Percentiles rank a stretch among this genome's conserved stretches.
Evolutionary conservation across 495 filamentous ascomycete genomes (phyloP).

Genomic region (Xylaria nigripes): DNA sequence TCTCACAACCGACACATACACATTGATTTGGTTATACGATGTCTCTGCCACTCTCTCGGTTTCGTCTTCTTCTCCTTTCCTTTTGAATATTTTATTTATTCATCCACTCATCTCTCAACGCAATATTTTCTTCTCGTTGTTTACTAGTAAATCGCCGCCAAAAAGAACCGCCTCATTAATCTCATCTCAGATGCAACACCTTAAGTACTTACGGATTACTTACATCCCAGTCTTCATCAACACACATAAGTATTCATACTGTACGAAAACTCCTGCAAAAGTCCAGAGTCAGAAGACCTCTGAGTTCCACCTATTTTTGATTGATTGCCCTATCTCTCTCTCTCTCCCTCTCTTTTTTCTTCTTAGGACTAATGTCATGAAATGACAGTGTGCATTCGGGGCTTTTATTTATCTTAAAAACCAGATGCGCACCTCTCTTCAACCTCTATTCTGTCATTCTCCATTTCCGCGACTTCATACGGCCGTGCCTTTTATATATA

Average conservation of each 20-base stretch:
- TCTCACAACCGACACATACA: no score
- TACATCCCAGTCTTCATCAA: background rate
- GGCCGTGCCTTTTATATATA: background rate
- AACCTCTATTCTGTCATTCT: background rate
- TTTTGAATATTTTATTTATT: no score
- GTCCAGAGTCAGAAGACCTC: no score
- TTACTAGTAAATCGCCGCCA: background rate
- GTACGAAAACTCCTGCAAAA: no score
- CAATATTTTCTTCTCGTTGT: background rate
- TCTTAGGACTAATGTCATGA: background rate
- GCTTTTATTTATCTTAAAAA: background rate
- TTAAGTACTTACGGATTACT: no score
- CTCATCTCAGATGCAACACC: background rate
- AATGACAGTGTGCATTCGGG: background rate
- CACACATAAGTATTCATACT: background rate
- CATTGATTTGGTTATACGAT: no score
- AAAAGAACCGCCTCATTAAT: conserved; percentile 1
- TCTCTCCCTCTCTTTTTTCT: background rate
- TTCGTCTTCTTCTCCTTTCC: no score
- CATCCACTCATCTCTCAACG: no score
- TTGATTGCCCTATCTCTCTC: no score
- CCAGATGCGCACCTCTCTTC: background rate
- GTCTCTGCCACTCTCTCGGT: no score
- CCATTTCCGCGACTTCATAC: background rate
- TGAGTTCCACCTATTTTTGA: no score